Base-by-base conservation (phyloP, 306 rosid species). In the Pyrus betulifolia region DNA sequence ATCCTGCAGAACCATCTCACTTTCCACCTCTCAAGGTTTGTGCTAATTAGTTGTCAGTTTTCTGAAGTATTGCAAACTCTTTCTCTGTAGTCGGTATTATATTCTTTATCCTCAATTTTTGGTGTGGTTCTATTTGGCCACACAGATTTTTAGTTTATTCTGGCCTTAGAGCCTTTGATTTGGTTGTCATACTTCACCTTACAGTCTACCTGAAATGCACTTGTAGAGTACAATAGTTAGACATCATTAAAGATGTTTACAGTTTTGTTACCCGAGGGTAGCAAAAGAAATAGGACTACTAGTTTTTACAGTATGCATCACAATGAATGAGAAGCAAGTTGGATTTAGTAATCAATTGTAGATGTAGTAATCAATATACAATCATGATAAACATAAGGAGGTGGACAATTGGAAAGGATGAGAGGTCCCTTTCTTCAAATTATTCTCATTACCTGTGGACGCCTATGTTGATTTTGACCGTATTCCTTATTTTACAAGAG, bases 1-100 rank as follows among this genome's bases (percentile, higher is more conserved):
- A 90, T 79, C 99, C 98, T 44, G 84, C 96, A 44, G 96, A 92
- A 78, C 98, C 98, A 77, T 79, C 87, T 63, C 97, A 89, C 80
- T 95, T 89, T 82, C 99, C 99, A 46, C 90, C 99, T 73, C 96
- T 95, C 69, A 92, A 90, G 97, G 99, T 92, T 61, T 73, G 87
- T 78, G 12, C 44, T 63, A 66, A 49, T 75, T 71, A n/a, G 77
- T 71, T 52, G 8, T 22, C 52, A 8, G 30, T 30, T 54, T 11
- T 27, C 4, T 1, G 23, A 61, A 35, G 46, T 61, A 23, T 59
- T 59, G 64, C 64, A 11, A 3, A 30, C 67, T 7, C 59, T 28
- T 62, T 62, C n/a, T 35, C n/a, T 4, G n/a, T 62, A 28, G 40
- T 62, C 22, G 7, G 38, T 62, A 4, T 28, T 62, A 11, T 28